A percentile compares a stretch with the other conserved stretches of the same genome.
phyloP scores from a whole-genome alignment of 202 grass and related monocot species.

The Carex arenaria region DNA sequence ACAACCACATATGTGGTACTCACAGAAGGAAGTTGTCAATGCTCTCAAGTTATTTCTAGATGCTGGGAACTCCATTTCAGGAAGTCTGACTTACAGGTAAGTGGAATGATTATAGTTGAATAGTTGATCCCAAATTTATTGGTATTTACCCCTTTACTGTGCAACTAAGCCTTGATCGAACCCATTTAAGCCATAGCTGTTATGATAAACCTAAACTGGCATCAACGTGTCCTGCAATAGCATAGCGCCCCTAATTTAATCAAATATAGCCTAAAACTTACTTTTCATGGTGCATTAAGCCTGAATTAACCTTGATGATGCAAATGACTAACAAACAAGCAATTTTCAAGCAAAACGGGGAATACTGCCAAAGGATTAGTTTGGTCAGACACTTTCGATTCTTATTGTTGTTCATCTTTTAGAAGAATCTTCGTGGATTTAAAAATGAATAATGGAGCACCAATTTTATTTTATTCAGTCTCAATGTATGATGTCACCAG shows the following conservation, averaged over 20 bases:
- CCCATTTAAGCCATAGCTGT: not conserved
- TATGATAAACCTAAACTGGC: not conserved
- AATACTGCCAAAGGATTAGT: not conserved
- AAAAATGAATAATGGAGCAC: not conserved
- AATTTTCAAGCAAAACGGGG: not conserved
- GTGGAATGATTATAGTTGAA: not conserved
- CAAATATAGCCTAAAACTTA: not conserved
- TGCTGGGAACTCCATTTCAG: constrained; percentile 53
- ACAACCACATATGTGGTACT: constrained; percentile 91
- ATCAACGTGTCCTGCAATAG: not conserved
- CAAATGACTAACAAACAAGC: not conserved
- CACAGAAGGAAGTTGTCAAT: constrained; percentile 58
- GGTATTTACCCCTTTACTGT: constrained; percentile 9
- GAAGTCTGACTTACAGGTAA: constrained; percentile 73
- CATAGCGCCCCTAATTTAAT: not conserved
- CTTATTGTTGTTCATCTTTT: not conserved
- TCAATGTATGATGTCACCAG: constrained; percentile 31
- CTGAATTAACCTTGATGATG: not conserved
- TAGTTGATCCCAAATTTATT: constrained; percentile 4
- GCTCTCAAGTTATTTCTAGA: constrained; percentile 75
- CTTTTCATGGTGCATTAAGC: not conserved
- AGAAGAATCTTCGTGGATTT: not conserved
- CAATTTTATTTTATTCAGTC: not conserved
- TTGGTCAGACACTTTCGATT: not conserved
- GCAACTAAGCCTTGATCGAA: not conserved